Evolutionary conservation across 768 basidiomycete genomes (phyloP), one percentile per base, ranked within the genome.

Genomic region (Leccinum incarnatum): DNA sequence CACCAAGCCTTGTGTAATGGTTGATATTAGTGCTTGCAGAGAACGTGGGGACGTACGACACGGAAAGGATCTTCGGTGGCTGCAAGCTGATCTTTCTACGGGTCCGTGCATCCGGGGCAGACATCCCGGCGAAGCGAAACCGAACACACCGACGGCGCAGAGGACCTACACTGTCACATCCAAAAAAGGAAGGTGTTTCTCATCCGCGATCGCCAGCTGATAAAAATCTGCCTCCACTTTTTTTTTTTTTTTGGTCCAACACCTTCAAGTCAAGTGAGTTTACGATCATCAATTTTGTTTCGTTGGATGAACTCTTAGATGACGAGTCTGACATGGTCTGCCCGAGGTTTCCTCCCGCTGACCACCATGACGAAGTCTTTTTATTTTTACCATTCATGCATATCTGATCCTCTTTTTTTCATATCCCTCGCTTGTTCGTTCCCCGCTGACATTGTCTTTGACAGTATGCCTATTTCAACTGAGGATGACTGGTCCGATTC

Each of bases 331-430:
- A 93, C 74, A 70, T 68, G 71, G 72, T 65, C 61, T 69, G 60
- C 69, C 65, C 77, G 78, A 81, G 85, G 85, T 82, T 85, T 83
- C 85, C 84, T 81, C 79, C 72, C 74, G 64, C 65, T 58, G 72
- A 75, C 48, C 58, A 64, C 78, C 61, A 69, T 88, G 91, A 91
- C 83, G 90, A 42, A 92, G 66, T 77, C 78, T 59, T 73, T 75
- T 70, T 74, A 76, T 74, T 59, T 68, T 77, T 89, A 89, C 91
- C 91, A 93, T 94, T 94, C 92, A 94, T 93, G 92, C 91, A 79
- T 87, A 79, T 77, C 92, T 93, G 92, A 93, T 75, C 67, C 11
- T 32, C 5, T 23, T 23, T 23, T 47, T 14, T 52, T 54, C 48
- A 2, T 47, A 25, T 56, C 49, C 49, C 61, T 34, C 56, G 14